Evolutionary conservation across 345 rosid genomes (phyloP).

Genomic region (Lagerstroemia speciosa): DNA sequence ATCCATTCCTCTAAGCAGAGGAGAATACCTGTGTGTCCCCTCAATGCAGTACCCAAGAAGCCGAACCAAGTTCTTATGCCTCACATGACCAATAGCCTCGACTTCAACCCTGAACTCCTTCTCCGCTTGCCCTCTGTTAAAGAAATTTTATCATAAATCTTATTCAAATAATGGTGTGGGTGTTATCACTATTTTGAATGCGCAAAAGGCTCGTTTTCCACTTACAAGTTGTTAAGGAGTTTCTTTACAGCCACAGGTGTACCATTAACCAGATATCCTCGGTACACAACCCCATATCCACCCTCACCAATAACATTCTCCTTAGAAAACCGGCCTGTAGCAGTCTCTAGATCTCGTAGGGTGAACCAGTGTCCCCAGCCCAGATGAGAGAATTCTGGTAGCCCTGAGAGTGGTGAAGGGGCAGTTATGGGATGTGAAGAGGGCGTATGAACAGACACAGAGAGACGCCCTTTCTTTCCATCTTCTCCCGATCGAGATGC

Average conservation of each 20-base stretch:
- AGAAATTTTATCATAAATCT: not conserved
- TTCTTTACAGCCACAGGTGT: slow-evolving; percentile 88
- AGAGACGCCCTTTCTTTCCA: slow-evolving; percentile 13
- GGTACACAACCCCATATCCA: slow-evolving; percentile 92
- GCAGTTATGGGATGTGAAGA: slow-evolving; percentile 51
- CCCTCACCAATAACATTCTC: slow-evolving; percentile 93
- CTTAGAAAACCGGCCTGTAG: slow-evolving; percentile 69
- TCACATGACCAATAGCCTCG: slow-evolving; percentile 91
- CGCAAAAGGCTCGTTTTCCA: slow-evolving; percentile 8
- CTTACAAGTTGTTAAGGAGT: slow-evolving; percentile 89
- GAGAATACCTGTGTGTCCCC: slow-evolving; percentile 77
- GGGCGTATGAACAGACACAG: slow-evolving; percentile 24
- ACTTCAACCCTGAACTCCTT: slow-evolving; percentile 95
- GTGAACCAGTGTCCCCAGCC: slow-evolving; percentile 99
- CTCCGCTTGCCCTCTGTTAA: slow-evolving; percentile 81
- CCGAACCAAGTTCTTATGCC: slow-evolving; percentile 93
- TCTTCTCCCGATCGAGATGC: slow-evolving; percentile 48
- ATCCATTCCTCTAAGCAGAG: not conserved
- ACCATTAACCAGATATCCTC: slow-evolving; percentile 61
- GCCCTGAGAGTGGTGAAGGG: slow-evolving; percentile 70
- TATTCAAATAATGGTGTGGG: not conserved
- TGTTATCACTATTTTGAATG: not conserved
- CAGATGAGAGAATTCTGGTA: slow-evolving; percentile 76
- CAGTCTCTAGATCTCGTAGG: slow-evolving; percentile 73
- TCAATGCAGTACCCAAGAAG: slow-evolving; percentile 94